Base-by-base conservation (phyloP, 73 alveolate species). In the Tetrahymena borealis region DNA sequence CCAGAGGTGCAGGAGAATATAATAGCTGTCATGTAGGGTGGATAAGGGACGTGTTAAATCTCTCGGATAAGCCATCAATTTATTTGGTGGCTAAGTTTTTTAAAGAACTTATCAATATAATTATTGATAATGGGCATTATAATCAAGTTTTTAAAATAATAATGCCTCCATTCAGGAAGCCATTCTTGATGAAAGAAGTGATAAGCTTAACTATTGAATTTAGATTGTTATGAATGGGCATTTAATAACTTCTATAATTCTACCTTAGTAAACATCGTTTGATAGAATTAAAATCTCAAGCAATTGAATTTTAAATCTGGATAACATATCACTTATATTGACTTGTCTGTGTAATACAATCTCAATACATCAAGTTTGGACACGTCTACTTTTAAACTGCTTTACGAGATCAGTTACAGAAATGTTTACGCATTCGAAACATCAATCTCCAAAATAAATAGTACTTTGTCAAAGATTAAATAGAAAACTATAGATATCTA, bases 1-100 rank as follows among this genome's bases (percentile, higher is more conserved):
- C 85, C n/a, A 60, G 85, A 60, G 85, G 85, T 60, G 28, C 85
- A 60, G 85, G 85, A 60, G 85, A 60, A 60, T n/a, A 60, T 60
- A 60, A 60, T 60, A 60, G 85, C 85, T 60, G 85, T 60, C 85
- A 60, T 60, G 85, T 60, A 60, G 85, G 37, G 85, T 20, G 85
- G 85, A 60, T 60, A 60, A 60, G 85, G 85, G 85, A 60, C 85
- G 35, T 60, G 85, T 60, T 60, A 60, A 60, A 60, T 24, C n/a
- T 35, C 85, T 60, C 85, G 36, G 28, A 60, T n/a, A 60, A 15
- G n/a, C n/a, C n/a, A n/a, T n/a, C n/a, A n/a, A n/a, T n/a, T n/a
- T n/a, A n/a, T n/a, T n/a, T n/a, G n/a, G n/a, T n/a, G n/a, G n/a
- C n/a, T n/a, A 60, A 60, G 85, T 60, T 60, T 60, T 60, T 60